Conservation (phyloP, 2,329 filamentous ascomycete species). For the Pseudocercospora vitis region DNA sequence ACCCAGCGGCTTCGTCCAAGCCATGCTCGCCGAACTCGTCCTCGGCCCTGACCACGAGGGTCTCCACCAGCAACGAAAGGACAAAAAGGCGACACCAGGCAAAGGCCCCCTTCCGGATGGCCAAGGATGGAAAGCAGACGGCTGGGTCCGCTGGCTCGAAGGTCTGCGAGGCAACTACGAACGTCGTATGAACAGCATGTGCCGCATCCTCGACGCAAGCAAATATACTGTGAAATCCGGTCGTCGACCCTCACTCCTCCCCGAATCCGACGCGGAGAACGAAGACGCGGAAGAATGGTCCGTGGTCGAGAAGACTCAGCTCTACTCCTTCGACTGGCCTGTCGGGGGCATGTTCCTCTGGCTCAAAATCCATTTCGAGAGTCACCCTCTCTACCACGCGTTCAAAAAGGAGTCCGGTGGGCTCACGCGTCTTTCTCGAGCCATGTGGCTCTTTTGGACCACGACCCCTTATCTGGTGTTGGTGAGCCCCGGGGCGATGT, state of each 20-base stretch:
- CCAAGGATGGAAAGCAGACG: slow-evolving; percentile 73
- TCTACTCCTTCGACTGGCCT: slow-evolving; percentile 77
- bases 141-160: slow-evolving; percentile 89
- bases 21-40: slow-evolving; percentile 73
- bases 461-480: slow-evolving; percentile 69
- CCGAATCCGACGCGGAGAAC: slow-evolving; percentile 32
- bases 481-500: slow-evolving; percentile 69
- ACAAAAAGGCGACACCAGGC: slow-evolving; percentile 29
- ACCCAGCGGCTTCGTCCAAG: slow-evolving; percentile 86
- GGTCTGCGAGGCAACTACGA: slow-evolving; percentile 83
- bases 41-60: slow-evolving; percentile 66
- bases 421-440: slow-evolving; percentile 58
- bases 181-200: slow-evolving; percentile 79
- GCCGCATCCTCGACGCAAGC: slow-evolving; percentile 67
- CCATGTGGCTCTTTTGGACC: slow-evolving; percentile 71
- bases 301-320: slow-evolving; percentile 69
- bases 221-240: slow-evolving; percentile 65
- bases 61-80: slow-evolving; percentile 37
- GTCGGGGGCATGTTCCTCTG: slow-evolving; percentile 92
- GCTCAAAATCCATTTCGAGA: slow-evolving; percentile 69
- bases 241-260: slow-evolving; percentile 40
- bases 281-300: slow-evolving; percentile 63
- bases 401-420: slow-evolving; percentile 46
- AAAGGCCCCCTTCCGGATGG: slow-evolving; percentile 52
- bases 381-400: slow-evolving; percentile 66